These are phyloP conservation scores for Lichtheimia hyalospora DNA, from an alignment of 371 early-diverging fungal genomes.

Conservation along the genomic window DNA sequence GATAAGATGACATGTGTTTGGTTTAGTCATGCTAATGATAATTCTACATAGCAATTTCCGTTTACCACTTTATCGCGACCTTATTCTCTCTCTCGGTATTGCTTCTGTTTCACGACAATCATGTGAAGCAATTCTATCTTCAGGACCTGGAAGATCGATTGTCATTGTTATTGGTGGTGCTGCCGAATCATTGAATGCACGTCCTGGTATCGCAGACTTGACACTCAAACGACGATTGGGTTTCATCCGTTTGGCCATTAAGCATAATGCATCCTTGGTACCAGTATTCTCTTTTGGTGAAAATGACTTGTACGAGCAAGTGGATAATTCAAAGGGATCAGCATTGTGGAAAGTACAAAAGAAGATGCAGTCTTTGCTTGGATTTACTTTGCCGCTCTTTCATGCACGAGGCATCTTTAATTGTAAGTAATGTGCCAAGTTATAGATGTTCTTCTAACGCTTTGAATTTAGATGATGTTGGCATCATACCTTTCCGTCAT, in stretches of 20 bases:
- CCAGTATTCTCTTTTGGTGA: conserved; percentile 85
- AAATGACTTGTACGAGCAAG: conserved; percentile 75
- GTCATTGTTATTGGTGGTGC: conserved; percentile 83
- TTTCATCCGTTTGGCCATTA: conserved; percentile 81
- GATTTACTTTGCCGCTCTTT: conserved; percentile 73
- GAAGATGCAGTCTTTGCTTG: conserved; percentile 57
- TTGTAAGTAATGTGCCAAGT: conserved; percentile 40
- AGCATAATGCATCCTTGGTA: conserved; percentile 65
- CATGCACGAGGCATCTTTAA: conserved; percentile 77
- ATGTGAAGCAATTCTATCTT: conserved; percentile 70
- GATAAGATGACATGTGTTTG: neutral
- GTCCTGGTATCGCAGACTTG: conserved; percentile 66
- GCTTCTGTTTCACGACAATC: conserved; percentile 77
- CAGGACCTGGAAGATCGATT: conserved; percentile 79
- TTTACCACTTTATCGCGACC: conserved; percentile 78
- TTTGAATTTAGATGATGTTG: conserved; percentile 42
- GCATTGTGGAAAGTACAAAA: conserved; percentile 57
- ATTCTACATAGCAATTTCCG: conserved; percentile 50
- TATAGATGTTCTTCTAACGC: neutral
- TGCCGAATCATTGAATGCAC: conserved; percentile 68
- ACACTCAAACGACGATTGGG: conserved; percentile 74
- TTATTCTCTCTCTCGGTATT: conserved; percentile 68
- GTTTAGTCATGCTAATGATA: neutral
- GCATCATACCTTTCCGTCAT: conserved; percentile 59
- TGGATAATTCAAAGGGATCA: conserved; percentile 53